Evolutionary conservation across 352 stramenopile species (phyloP), one percentile per base, ranked within the genome.

Genomic region (Globisporangium echinulatum): DNA sequence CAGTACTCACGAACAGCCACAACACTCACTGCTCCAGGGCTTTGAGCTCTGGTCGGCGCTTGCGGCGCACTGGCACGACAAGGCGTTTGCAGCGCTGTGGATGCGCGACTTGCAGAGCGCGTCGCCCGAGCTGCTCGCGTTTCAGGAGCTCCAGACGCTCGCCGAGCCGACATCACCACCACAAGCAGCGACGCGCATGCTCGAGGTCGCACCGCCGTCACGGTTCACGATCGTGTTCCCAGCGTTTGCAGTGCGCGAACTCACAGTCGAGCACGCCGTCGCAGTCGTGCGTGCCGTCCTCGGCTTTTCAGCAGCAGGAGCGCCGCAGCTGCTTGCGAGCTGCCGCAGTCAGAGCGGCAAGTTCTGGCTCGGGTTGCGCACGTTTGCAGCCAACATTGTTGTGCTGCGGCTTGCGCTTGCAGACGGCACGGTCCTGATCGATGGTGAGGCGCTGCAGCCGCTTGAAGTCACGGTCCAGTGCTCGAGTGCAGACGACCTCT

Each of bases 401-500:
- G 67, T 88, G 0, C 58, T 91, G 38, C 64, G 69, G 2, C 64
- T 80, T 14, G 50, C 55, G 1, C 33, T 61, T 10, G 50, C 42
- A 1, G 52, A 61, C 11, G 49, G 58, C 1, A 66, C 52, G 10
- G 56, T 68, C 15, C 57, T 58, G 37, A 60, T 70, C 48, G 62
- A 72, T 14, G 52, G 64, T 10, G 58, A 66, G 25, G 47, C 60
- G 54, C 48, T 66, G 4, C 62, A 49, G 48, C 65, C 68, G 3
- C 64, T 87, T 40, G 76, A 87, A 47, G 49, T 87, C 3, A 69
- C 64, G 7, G 62, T 85, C 8, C 70, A 88, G 51, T 74, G 78
- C n/a, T 87, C 78, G 9, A 74, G 75, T 49, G 52, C 74, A 1
- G 69, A 68, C 3, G 80, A 90, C 65, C 70, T 90, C 11, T 77